These are phyloP conservation scores for Termitomyces sp. DNA, from an alignment of 768 basidiomycete species.

Conservation along the genomic window DNA sequence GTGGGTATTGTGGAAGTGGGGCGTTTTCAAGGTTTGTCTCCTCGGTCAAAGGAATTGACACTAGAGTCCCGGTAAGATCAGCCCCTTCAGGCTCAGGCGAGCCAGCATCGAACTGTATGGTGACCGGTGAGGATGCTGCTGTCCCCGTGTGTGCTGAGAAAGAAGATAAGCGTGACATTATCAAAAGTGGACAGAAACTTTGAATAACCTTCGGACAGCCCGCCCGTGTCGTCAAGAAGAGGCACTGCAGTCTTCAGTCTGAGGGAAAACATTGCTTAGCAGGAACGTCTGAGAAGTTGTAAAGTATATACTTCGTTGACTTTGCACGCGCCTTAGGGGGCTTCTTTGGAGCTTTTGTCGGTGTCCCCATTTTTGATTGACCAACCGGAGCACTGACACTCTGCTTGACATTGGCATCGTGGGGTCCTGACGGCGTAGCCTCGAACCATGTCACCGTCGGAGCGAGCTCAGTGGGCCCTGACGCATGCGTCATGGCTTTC, in stretches of 20 bases:
- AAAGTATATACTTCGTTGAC: conserved; percentile 26
- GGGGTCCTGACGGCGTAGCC: conserved; percentile 32
- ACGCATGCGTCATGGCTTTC: conserved; percentile 28
- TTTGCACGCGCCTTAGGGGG: conserved; percentile 30
- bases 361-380: conserved; percentile 34
- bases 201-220: conserved; percentile 55
- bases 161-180: neutral
- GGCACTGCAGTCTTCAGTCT: conserved; percentile 26
- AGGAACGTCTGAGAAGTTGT: neutral
- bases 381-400: conserved; percentile 16
- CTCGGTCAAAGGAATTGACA: conserved; percentile 26
- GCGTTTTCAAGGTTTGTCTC: conserved; percentile 52
- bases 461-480: conserved; percentile 30
- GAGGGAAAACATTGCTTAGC: conserved; percentile 7
- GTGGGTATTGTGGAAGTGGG: conserved; percentile 68
- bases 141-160: conserved; percentile 56
- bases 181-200: neutral
- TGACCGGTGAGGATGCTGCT: conserved; percentile 67
- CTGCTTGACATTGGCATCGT: conserved; percentile 19
- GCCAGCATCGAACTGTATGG: conserved; percentile 39
- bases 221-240: conserved; percentile 45
- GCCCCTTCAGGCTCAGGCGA: conserved; percentile 47
- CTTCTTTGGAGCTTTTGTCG: conserved; percentile 47
- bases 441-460: conserved; percentile 40
- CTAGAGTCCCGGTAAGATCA: conserved; percentile 23